phyloP scores from a whole-genome alignment of 108 stramenopile genomes.

The Parietichytrium sp. region DNA sequence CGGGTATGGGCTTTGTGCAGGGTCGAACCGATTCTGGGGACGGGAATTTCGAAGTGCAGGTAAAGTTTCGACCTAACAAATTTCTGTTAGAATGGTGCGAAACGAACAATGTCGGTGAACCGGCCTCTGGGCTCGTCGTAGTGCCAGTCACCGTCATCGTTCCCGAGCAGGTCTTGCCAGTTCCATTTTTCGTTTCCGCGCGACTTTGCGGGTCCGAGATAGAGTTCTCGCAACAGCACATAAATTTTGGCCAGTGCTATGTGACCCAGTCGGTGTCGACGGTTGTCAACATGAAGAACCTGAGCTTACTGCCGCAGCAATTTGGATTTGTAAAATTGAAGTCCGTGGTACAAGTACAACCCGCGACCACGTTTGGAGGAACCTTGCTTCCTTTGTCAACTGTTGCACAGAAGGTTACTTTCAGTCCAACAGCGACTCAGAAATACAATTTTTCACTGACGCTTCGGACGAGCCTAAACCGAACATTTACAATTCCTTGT shows the following conservation, averaged over 20 bases:
- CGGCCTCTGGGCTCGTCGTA: slow-evolving; percentile 42
- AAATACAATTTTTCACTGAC: slow-evolving; percentile 41
- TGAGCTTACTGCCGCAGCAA: slow-evolving; percentile 53
- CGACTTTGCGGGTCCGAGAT: slow-evolving; percentile 31
- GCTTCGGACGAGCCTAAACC: slow-evolving; percentile 48
- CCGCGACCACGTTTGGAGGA: slow-evolving; percentile 59
- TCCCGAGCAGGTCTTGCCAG: slow-evolving; percentile 60
- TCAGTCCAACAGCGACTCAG: slow-evolving; percentile 50
- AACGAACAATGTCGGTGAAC: background rate
- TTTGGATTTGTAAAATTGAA: slow-evolving; percentile 58
- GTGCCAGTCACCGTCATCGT: slow-evolving; percentile 51
- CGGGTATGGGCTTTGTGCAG: slow-evolving; percentile 61
- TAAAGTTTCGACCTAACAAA: slow-evolving; percentile 46
- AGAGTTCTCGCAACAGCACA: background rate
- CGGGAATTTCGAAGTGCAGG: slow-evolving; percentile 50
- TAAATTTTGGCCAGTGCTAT: slow-evolving; percentile 61
- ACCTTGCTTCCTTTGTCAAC: slow-evolving; percentile 53
- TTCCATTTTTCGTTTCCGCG: slow-evolving; percentile 44
- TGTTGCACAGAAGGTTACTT: slow-evolving; percentile 37
- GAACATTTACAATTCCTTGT: background rate
- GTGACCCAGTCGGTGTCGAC: slow-evolving; percentile 39
- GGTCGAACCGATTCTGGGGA: slow-evolving; percentile 30
- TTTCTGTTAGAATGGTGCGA: slow-evolving; percentile 1
- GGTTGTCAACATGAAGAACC: slow-evolving; percentile 46
- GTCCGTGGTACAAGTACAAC: slow-evolving; percentile 52